These are phyloP conservation scores for Mycosphaerella sp. DNA, from an alignment of 2,329 filamentous ascomycete genomes.

Conservation along the genomic window DNA sequence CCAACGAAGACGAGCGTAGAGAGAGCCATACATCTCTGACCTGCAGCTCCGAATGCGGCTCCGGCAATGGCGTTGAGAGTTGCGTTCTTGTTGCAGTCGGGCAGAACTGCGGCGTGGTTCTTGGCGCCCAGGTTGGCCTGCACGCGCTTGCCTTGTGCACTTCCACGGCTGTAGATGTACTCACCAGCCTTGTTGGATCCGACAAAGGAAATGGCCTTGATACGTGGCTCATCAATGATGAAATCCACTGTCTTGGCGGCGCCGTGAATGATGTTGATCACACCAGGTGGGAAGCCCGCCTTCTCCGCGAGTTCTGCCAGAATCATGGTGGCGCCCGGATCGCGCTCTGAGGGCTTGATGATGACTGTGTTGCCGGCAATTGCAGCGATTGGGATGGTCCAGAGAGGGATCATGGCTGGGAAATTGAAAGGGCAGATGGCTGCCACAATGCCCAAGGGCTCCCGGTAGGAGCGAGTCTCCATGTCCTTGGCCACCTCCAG, in stretches of 20 bases:
- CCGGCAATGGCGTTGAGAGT: slow-evolving; percentile 78
- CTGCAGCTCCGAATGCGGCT: slow-evolving; percentile 77
- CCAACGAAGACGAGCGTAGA: slow-evolving; percentile 78
- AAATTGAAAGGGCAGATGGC: slow-evolving; percentile 90
- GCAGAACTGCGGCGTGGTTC: slow-evolving; percentile 78
- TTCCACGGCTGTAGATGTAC: slow-evolving; percentile 74
- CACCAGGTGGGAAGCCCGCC: slow-evolving; percentile 74
- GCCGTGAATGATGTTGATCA: slow-evolving; percentile 77
- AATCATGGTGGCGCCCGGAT: slow-evolving; percentile 80
- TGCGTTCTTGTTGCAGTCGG: slow-evolving; percentile 86
- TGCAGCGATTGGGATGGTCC: slow-evolving; percentile 79
- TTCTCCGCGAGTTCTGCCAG: slow-evolving; percentile 71
- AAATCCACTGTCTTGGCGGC: slow-evolving; percentile 77
- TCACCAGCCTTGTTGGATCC: slow-evolving; percentile 82
- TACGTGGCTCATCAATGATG: slow-evolving; percentile 74
- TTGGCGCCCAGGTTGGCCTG: slow-evolving; percentile 84
- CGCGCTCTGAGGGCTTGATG: slow-evolving; percentile 79
- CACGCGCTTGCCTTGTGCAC: slow-evolving; percentile 79
- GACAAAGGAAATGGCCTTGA: slow-evolving; percentile 83
- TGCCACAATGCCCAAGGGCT: slow-evolving; percentile 73
- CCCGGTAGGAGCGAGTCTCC: slow-evolving; percentile 76
- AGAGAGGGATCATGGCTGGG: slow-evolving; percentile 88
- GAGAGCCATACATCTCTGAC: slow-evolving; percentile 81
- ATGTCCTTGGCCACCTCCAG: slow-evolving; percentile 84
- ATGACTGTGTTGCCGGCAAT: slow-evolving; percentile 78